Evolutionary conservation across 345 rosid species (phyloP).

Genomic region (Angophora floribunda): DNA sequence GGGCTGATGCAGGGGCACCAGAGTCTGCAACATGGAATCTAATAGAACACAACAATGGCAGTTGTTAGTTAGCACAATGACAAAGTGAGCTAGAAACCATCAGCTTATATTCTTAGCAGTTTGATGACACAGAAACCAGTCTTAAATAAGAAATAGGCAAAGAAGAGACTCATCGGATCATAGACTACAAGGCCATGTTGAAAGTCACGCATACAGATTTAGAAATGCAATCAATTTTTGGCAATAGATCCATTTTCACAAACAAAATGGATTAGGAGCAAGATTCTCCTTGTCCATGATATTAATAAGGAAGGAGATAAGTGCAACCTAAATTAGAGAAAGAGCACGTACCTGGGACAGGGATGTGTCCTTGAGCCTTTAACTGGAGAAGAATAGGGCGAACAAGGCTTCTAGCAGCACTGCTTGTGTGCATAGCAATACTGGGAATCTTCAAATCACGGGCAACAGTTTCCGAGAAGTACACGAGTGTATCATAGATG

Average conservation of each 20-base stretch:
- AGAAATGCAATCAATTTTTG: neutral
- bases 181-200: neutral
- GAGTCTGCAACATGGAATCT: constrained; percentile 1
- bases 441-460: constrained; percentile 24
- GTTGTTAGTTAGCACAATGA: neutral
- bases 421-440: constrained; percentile 15
- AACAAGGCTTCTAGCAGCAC: constrained; percentile 11
- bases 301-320: neutral
- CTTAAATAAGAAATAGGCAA: neutral
- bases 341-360: constrained; percentile 15
- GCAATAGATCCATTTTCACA: neutral
- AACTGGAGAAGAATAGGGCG: constrained; percentile 3
- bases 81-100: neutral
- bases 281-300: neutral
- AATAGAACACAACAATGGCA: neutral
- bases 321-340: neutral
- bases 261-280: neutral
- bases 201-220: neutral
- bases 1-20: neutral
- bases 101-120: neutral
- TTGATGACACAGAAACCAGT: neutral
- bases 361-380: constrained; percentile 10
- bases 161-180: neutral
- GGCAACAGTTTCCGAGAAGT: constrained; percentile 26
- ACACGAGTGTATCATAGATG: constrained; percentile 37